phyloP scores from a whole-genome alignment of 768 basidiomycete species.

The Kwoniella botswanensis region DNA sequence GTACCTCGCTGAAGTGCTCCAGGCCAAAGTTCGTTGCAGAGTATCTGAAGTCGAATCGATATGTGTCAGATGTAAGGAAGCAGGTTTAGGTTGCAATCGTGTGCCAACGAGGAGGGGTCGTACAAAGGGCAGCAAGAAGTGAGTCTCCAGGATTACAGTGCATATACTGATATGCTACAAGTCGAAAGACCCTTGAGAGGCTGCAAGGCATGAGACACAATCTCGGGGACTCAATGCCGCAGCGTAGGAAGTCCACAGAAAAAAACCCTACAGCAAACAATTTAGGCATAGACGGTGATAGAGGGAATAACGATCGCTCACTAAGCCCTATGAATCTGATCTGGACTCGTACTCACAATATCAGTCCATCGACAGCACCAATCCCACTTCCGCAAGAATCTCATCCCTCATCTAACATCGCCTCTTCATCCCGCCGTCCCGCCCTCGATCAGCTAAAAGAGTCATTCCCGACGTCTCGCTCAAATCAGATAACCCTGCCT shows the following conservation, averaged over 20 bases:
- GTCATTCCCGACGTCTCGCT: constrained; percentile 1
- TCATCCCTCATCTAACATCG: background rate
- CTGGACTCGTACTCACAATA: background rate
- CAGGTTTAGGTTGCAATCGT: constrained; percentile 7
- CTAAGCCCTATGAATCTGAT: constrained; percentile 9
- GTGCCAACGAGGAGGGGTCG: constrained; percentile 13
- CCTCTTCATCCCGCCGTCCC: constrained; percentile 3
- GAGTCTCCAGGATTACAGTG: background rate
- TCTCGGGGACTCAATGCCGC: background rate
- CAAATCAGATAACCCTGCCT: constrained; percentile 1
- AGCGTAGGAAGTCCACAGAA: background rate
- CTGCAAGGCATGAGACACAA: background rate
- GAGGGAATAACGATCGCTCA: background rate
- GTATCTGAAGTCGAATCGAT: background rate
- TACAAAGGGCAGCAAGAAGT: constrained; percentile 22
- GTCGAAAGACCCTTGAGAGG: constrained; percentile 18
- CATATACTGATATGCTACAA: background rate
- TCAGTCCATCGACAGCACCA: background rate
- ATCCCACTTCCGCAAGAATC: background rate
- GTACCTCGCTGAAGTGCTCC: background rate
- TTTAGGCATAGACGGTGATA: background rate
- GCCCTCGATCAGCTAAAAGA: background rate
- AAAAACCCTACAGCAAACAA: no score
- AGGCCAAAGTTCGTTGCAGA: constrained; percentile 21
- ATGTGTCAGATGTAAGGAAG: constrained; percentile 9